Evolutionary conservation across 257 asterid genomes (phyloP).

Genomic region (Scutellaria barbata): DNA sequence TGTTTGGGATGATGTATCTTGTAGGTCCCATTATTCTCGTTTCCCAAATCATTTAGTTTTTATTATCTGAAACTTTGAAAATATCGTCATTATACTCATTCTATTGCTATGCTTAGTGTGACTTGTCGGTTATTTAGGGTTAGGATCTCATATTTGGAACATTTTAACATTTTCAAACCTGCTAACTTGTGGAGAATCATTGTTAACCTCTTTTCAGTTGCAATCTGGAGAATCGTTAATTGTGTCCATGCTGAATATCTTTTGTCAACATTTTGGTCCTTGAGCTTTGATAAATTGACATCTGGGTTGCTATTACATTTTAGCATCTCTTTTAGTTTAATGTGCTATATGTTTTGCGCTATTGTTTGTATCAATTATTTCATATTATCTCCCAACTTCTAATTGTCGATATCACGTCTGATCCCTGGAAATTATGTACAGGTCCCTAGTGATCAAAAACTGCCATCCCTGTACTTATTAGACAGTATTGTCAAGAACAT

Average conservation of each 20-base stretch:
- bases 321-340: not conserved
- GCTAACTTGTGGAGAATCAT: not conserved
- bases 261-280: not conserved
- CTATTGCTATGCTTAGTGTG: too few relatives aligned
- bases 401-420: constrained; percentile 38
- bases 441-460: constrained; percentile 91
- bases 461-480: constrained; percentile 90
- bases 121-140: too few relatives aligned
- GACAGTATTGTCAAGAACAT: constrained; percentile 98
- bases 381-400: constrained; percentile 3
- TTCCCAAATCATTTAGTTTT: not conserved
- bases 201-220: constrained; percentile 1
- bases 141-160: not conserved
- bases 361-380: constrained; percentile 8
- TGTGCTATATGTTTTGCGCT: constrained; percentile 9
- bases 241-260: not conserved
- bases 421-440: constrained; percentile 50
- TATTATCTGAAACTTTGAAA: not conserved
- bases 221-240: constrained; percentile 23
- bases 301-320: constrained; percentile 29
- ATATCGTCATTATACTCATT: not conserved
- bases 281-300: constrained; percentile 12
- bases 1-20: not conserved
- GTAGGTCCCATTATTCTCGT: not conserved
- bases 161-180: not conserved